A percentile compares a stretch with the other conserved stretches of the same genome.
phyloP scores from a whole-genome alignment of 495 filamentous ascomycete genomes.

The Penicillium antarcticum region DNA sequence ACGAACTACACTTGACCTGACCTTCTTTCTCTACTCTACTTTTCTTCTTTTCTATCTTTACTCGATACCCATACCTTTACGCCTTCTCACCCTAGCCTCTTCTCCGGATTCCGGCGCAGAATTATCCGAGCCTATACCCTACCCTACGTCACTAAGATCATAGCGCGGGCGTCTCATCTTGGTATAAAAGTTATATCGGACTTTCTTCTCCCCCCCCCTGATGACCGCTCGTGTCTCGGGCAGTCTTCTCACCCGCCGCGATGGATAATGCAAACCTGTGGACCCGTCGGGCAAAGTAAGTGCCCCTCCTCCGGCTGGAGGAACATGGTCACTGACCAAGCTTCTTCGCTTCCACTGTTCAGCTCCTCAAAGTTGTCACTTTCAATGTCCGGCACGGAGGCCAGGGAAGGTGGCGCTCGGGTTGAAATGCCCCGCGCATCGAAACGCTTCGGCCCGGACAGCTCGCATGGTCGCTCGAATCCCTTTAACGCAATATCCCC shows the following conservation, averaged over 20 bases:
- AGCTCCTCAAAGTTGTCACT: conserved; percentile 89
- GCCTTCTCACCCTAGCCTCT: not conserved
- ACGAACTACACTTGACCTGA: conserved; percentile 3
- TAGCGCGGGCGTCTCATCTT: conserved; percentile 9
- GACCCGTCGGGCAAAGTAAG: conserved; percentile 91
- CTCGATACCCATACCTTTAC: not conserved
- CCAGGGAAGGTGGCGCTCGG: conserved; percentile 57
- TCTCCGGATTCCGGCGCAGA: conserved; percentile 5
- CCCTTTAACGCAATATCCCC: conserved; percentile 83
- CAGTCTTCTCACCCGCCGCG: conserved; percentile 37
- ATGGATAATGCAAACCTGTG: conserved; percentile 76
- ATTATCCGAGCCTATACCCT: not conserved
- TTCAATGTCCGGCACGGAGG: conserved; percentile 63
- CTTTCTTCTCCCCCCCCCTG: conserved; percentile 27
- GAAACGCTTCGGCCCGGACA: conserved; percentile 75
- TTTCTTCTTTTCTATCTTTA: conserved; percentile 6
- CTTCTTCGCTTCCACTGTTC: conserved; percentile 8
- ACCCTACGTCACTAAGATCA: conserved; percentile 6
- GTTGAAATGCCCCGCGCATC: conserved; percentile 63
- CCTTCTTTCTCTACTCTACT: conserved; percentile 5
- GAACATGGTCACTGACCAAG: conserved; percentile 6
- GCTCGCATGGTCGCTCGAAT: conserved; percentile 76
- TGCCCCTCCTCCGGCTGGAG: conserved; percentile 1
- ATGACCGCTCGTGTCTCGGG: conserved; percentile 43
- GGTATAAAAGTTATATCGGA: conserved; percentile 19